Conservation (phyloP, 2,329 filamentous ascomycete genomes). For the Colletotrichum magnum region DNA sequence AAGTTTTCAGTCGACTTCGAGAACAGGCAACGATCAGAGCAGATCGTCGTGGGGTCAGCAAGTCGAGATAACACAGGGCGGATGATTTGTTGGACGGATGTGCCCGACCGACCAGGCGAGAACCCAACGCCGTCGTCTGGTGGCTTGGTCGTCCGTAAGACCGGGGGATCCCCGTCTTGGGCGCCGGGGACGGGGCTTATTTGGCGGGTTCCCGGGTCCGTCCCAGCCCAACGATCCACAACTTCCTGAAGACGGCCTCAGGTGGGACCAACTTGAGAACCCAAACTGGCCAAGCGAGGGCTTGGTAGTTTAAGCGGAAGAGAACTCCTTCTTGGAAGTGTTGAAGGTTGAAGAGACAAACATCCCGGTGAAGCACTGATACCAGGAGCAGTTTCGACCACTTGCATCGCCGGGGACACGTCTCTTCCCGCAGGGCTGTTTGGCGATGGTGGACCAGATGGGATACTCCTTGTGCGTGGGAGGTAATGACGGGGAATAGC, state of each 20-base stretch:
- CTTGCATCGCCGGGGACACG: slow-evolving; percentile 6
- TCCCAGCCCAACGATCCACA: slow-evolving; percentile 27
- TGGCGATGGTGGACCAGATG: slow-evolving; percentile 22
- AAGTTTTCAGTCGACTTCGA: slow-evolving; percentile 11
- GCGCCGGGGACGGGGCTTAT: slow-evolving; percentile 15
- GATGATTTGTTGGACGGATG: slow-evolving; percentile 1
- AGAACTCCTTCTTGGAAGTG: background rate
- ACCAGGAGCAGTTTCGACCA: background rate
- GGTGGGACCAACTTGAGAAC: too few relatives aligned
- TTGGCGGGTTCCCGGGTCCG: slow-evolving; percentile 11
- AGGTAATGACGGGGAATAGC: slow-evolving; percentile 1
- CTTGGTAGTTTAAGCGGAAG: background rate
- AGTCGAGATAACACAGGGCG: background rate
- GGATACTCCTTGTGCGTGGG: slow-evolving; percentile 30
- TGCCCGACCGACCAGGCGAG: slow-evolving; percentile 23
- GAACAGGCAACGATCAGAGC: background rate
- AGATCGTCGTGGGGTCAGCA: slow-evolving; percentile 13
- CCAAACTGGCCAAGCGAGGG: background rate
- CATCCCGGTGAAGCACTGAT: background rate
- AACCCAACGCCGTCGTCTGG: slow-evolving; percentile 19
- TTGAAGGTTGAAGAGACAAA: background rate
- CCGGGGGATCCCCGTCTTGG: slow-evolving; percentile 37
- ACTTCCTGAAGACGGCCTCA: slow-evolving; percentile 8
- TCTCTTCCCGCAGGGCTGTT: slow-evolving; percentile 31
- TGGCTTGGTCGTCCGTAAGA: slow-evolving; percentile 5